phyloP scores from a whole-genome alignment of 805 yeast genomes.

The Yamadazyma sp. region DNA sequence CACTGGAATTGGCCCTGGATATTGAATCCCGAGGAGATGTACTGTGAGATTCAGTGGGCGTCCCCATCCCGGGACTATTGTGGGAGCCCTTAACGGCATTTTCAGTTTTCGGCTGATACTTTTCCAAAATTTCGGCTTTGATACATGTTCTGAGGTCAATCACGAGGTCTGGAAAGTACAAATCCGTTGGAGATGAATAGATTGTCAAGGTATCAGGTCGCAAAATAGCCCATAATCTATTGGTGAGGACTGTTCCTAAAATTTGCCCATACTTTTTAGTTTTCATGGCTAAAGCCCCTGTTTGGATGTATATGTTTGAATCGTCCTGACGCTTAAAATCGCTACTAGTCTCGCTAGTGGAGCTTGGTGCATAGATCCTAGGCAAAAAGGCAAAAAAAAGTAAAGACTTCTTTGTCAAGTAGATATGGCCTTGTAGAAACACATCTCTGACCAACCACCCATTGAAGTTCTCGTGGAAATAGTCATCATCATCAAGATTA shows the following conservation, averaged over 20 bases:
- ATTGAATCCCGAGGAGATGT: constrained; percentile 10
- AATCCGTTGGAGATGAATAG: constrained; percentile 69
- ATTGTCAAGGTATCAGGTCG: constrained; percentile 66
- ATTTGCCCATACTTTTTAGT: constrained; percentile 40
- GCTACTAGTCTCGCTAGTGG: constrained; percentile 1
- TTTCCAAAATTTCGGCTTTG: constrained; percentile 52
- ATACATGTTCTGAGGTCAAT: constrained; percentile 68
- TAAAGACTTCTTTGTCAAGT: constrained; percentile 62
- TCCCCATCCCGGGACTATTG: constrained; percentile 10
- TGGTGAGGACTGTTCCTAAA: constrained; percentile 34
- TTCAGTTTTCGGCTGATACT: constrained; percentile 26
- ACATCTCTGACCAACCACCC: constrained; percentile 85
- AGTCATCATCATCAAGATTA: constrained; percentile 53
- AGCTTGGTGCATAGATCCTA: constrained; percentile 8
- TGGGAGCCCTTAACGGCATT: constrained; percentile 4
- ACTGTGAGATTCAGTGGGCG: constrained; percentile 6
- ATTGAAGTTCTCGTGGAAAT: constrained; percentile 59
- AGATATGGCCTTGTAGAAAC: constrained; percentile 80
- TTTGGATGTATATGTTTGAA: constrained; percentile 27
- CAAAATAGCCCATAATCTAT: constrained; percentile 79
- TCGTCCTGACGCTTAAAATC: constrained; percentile 21
- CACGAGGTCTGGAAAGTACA: constrained; percentile 79
- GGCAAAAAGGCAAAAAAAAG: constrained; percentile 83
- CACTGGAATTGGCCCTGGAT: constrained; percentile 9
- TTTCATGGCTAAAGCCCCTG: constrained; percentile 40